phyloP scores from a whole-genome alignment of 768 basidiomycete genomes.

The Leccinum incarnatum region DNA sequence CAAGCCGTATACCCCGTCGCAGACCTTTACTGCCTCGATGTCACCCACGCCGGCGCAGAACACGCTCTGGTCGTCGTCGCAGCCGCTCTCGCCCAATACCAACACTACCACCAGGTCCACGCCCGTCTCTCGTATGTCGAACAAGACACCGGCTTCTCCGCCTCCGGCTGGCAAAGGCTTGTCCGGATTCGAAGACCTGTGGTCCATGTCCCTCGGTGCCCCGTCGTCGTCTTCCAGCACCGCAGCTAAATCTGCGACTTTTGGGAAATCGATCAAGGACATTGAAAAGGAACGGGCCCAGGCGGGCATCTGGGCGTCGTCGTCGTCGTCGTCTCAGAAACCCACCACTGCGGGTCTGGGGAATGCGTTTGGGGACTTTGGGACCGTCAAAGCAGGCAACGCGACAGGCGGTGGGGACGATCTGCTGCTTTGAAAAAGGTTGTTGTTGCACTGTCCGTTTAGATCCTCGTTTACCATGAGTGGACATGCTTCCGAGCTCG shows the following conservation, averaged over 20 bases:
- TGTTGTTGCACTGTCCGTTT: neutral
- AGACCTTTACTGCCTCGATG: constrained; percentile 15
- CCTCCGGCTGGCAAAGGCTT: constrained; percentile 35
- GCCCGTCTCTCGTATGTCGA: constrained; percentile 15
- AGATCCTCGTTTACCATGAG: constrained; percentile 7
- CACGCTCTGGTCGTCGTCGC: constrained; percentile 22
- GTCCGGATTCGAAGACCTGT: constrained; percentile 84
- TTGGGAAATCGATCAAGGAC: constrained; percentile 81
- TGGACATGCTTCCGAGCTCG: neutral
- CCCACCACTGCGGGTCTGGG: constrained; percentile 14
- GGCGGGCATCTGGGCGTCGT: constrained; percentile 76
- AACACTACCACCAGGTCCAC: neutral
- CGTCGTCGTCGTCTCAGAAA: constrained; percentile 41
- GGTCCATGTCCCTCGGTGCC: constrained; percentile 73
- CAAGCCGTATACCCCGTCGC: constrained; percentile 14
- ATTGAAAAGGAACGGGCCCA: constrained; percentile 84
- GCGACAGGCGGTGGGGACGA: constrained; percentile 38
- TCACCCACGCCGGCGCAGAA: constrained; percentile 21
- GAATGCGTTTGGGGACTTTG: constrained; percentile 36
- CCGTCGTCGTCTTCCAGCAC: constrained; percentile 28
- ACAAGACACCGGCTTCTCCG: constrained; percentile 16
- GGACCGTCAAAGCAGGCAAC: constrained; percentile 19
- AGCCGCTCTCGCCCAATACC: constrained; percentile 27
- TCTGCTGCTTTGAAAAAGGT: constrained; percentile 36
- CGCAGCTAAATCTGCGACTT: constrained; percentile 34